phyloP scores from a whole-genome alignment of 192 early-diverging fungal genomes.

The Rhizoclosmatium globosum region DNA sequence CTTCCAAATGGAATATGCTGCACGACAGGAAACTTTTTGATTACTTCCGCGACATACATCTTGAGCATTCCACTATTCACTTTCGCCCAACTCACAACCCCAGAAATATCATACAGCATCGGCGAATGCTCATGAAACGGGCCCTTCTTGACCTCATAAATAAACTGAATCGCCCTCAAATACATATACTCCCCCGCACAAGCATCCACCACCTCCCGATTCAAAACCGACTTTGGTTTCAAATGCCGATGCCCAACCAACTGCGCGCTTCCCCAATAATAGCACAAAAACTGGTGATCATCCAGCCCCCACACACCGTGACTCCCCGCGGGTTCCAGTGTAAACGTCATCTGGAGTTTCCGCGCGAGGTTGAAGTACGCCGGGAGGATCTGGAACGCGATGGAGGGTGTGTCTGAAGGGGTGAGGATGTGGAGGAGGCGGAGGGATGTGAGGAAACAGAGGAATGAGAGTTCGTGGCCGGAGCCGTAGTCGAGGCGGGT shows the following conservation, averaged over 20 bases:
- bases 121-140: slow-evolving; percentile 83
- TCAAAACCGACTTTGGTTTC: slow-evolving; percentile 77
- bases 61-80: slow-evolving; percentile 78
- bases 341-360: slow-evolving; percentile 81
- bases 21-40: slow-evolving; percentile 80
- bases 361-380: slow-evolving; percentile 84
- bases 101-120: slow-evolving; percentile 80
- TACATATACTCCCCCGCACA: slow-evolving; percentile 84
- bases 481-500: slow-evolving; percentile 96
- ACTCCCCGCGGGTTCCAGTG: slow-evolving; percentile 93
- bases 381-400: slow-evolving; percentile 78
- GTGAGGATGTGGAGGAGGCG: slow-evolving; percentile 68
- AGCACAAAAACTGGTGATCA: slow-evolving; percentile 96
- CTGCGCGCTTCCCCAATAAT: slow-evolving; percentile 92
- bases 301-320: slow-evolving; percentile 97
- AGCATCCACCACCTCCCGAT: slow-evolving; percentile 64
- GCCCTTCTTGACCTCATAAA: slow-evolving; percentile 71
- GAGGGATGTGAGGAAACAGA: slow-evolving; percentile 84
- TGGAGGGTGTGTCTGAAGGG: slow-evolving; percentile 70
- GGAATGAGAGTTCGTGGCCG: slow-evolving; percentile 94
- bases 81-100: slow-evolving; percentile 75
- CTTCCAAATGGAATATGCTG: slow-evolving; percentile 81
- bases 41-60: slow-evolving; percentile 79
- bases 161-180: slow-evolving; percentile 83
- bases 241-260: slow-evolving; percentile 75